phyloP scores from a whole-genome alignment of 352 stramenopile species.

The Pythium coloratum region DNA sequence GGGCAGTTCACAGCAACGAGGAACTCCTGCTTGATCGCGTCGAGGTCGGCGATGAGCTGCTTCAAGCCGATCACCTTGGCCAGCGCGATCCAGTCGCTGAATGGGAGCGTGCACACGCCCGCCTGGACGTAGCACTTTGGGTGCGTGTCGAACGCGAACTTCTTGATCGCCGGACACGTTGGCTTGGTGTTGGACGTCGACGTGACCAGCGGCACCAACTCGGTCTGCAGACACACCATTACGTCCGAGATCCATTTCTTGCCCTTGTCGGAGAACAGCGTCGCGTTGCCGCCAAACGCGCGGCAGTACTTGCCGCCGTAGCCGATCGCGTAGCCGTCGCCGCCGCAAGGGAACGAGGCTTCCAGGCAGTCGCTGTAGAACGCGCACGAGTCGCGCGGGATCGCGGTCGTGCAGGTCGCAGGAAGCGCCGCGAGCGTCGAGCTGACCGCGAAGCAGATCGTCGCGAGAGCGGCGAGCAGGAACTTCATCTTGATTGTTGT shows the following conservation, averaged over 20 bases:
- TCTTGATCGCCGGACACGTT: conserved; percentile 28
- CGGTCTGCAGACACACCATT: conserved; percentile 33
- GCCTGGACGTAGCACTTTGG: conserved; percentile 33
- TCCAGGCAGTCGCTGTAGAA: conserved; percentile 36
- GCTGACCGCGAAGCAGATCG: conserved; percentile 14
- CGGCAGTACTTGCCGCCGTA: conserved; percentile 35
- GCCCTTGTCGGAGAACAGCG: conserved; percentile 28
- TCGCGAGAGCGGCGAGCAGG: conserved; percentile 12
- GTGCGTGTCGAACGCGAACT: conserved; percentile 35
- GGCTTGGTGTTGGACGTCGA: conserved; percentile 11
- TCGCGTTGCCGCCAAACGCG: conserved; percentile 26
- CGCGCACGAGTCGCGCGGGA: conserved; percentile 31
- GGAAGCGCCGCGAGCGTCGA: conserved; percentile 19
- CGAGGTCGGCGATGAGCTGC: conserved; percentile 29
- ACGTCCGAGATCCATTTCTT: conserved; percentile 33
- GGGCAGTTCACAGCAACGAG: conserved; percentile 21
- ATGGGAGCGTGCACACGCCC: conserved; percentile 31
- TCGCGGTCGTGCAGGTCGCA: conserved; percentile 20
- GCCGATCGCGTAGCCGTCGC: conserved; percentile 27
- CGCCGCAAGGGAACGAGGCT: conserved; percentile 26
- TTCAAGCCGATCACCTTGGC: conserved; percentile 32
- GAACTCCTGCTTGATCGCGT: conserved; percentile 30
- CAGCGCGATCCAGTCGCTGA: conserved; percentile 29
- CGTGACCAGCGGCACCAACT: conserved; percentile 27
- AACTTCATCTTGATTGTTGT: conserved; percentile 21